A percentile compares a stretch with the other conserved stretches of the same genome.
Evolutionary conservation across 768 basidiomycete genomes (phyloP).

Genomic region (Boletus rubescentipes): DNA sequence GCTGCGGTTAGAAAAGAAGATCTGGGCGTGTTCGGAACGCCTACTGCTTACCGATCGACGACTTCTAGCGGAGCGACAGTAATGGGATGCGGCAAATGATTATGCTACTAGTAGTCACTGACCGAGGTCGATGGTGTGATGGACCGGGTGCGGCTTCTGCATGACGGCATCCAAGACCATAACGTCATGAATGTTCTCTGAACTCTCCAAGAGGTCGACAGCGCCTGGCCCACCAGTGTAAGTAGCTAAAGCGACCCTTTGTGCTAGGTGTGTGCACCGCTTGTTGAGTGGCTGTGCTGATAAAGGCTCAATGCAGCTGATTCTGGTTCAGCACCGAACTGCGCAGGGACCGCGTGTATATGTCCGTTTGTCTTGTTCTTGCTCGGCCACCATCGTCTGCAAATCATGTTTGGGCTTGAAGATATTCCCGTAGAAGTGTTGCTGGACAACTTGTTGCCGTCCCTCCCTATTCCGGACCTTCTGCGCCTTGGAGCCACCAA

Average conservation of each 20-base stretch:
- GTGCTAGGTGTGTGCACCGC: no score
- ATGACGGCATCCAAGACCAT: background rate
- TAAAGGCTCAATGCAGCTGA: slow-evolving; percentile 16
- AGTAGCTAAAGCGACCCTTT: no score
- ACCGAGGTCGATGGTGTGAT: background rate
- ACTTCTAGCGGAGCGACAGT: background rate
- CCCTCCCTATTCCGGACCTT: slow-evolving; percentile 54
- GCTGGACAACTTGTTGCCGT: slow-evolving; percentile 67
- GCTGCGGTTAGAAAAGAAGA: background rate
- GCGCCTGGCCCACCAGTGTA: no score
- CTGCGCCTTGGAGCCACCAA: slow-evolving; percentile 59
- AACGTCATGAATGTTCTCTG: background rate
- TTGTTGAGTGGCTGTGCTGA: slow-evolving; percentile 22
- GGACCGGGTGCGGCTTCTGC: no score
- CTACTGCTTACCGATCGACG: background rate
- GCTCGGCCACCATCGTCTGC: background rate
- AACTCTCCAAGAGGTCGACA: background rate
- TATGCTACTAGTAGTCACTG: no score
- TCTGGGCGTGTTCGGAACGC: background rate
- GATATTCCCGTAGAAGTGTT: slow-evolving; percentile 77
- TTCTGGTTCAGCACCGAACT: slow-evolving; percentile 3
- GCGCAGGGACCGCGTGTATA: slow-evolving; percentile 5
- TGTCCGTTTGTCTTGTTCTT: background rate
- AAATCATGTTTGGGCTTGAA: slow-evolving; percentile 39
- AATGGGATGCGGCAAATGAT: no score